Conservation (phyloP, 148 eudicot species). For the Rhododendron griersonianum region DNA sequence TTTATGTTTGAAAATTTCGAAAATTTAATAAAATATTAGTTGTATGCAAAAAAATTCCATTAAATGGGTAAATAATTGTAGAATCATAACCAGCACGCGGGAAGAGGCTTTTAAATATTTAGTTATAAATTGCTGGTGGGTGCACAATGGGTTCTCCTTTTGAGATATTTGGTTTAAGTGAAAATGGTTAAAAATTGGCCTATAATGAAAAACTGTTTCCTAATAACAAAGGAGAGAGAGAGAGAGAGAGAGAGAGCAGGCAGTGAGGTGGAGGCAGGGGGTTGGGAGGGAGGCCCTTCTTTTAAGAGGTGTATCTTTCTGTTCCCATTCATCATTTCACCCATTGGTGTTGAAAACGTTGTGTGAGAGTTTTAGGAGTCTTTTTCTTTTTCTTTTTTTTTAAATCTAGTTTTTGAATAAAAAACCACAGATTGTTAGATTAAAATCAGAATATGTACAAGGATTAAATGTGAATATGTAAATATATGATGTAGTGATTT, state of each 20-base stretch:
- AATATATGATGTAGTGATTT: too few relatives aligned
- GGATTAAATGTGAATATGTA: not conserved
- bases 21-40: not conserved
- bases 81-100: slow-evolving; percentile 6
- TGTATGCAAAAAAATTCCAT: not conserved
- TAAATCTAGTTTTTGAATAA: too few relatives aligned
- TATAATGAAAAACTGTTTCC: not conserved
- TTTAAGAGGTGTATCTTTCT: not conserved
- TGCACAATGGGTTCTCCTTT: slow-evolving; percentile 12
- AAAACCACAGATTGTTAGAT: too few relatives aligned
- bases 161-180: slow-evolving; percentile 1
- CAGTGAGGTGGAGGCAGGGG: too few relatives aligned
- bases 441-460: not conserved
- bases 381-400: too few relatives aligned
- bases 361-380: not conserved
- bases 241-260: not conserved
- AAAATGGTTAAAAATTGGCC: not conserved
- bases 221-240: not conserved
- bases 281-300: not conserved
- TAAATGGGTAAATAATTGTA: not conserved
- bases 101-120: not conserved
- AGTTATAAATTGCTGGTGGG: not conserved
- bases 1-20: not conserved
- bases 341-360: not conserved
- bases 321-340: slow-evolving; percentile 3